These are phyloP conservation scores for Limonium bicolor DNA, from an alignment of 148 eudicot genomes.

Conservation along the genomic window DNA sequence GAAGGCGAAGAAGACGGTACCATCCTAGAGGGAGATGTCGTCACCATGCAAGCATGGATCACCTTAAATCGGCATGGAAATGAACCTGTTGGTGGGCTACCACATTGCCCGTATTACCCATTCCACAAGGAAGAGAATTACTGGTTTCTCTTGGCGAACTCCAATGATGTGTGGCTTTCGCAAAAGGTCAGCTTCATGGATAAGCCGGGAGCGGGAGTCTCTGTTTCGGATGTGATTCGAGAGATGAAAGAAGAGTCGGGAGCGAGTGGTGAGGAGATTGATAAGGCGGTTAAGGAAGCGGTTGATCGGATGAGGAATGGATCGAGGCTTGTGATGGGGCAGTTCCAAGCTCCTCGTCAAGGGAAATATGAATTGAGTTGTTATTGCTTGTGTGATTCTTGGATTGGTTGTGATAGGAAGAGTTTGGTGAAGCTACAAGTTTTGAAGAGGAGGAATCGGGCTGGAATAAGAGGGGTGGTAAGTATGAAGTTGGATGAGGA, in stretches of 20 bases:
- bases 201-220: conserved; percentile 52
- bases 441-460: conserved; percentile 55
- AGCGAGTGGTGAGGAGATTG: conserved; percentile 36
- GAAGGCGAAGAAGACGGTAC: conserved; percentile 91
- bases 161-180: conserved; percentile 65
- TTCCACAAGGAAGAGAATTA: conserved; percentile 75
- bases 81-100: conserved; percentile 61
- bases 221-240: conserved; percentile 52
- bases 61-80: conserved; percentile 48
- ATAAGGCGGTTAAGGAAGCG: conserved; percentile 45
- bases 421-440: conserved; percentile 45
- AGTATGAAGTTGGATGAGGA: conserved; percentile 30
- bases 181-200: conserved; percentile 76
- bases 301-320: conserved; percentile 57
- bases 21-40: conserved; percentile 79
- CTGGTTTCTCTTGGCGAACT: conserved; percentile 72
- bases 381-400: conserved; percentile 60
- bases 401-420: conserved; percentile 72
- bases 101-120: conserved; percentile 74
- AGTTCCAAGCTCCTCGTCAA: conserved; percentile 62
- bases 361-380: conserved; percentile 54
- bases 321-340: conserved; percentile 58
- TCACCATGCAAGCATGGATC: conserved; percentile 75
- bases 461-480: conserved; percentile 58
- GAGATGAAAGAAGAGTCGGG: conserved; percentile 66